phyloP scores from a whole-genome alignment of 2,329 filamentous ascomycete species.

The Cladobotryum mycophilum region DNA sequence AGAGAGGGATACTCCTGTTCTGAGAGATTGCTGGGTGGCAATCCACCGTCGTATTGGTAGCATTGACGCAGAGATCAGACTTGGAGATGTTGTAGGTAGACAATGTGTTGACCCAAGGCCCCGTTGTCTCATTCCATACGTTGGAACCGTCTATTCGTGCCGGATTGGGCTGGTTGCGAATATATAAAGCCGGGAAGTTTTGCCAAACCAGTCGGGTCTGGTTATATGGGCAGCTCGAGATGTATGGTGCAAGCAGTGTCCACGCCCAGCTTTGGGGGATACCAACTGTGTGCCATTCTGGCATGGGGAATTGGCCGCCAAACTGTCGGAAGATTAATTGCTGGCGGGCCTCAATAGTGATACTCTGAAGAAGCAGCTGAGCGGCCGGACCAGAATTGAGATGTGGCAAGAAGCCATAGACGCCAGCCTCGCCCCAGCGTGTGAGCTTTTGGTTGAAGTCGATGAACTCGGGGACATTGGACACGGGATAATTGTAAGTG shows the following conservation, averaged over 20 bases:
- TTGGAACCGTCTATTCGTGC: slow-evolving; percentile 58
- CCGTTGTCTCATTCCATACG: slow-evolving; percentile 57
- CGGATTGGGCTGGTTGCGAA: slow-evolving; percentile 73
- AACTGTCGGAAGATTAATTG: slow-evolving; percentile 83
- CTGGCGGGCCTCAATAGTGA: slow-evolving; percentile 73
- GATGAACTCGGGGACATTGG: slow-evolving; percentile 67
- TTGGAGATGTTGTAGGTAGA: slow-evolving; percentile 38
- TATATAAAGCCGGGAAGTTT: slow-evolving; percentile 68
- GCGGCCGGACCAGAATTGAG: slow-evolving; percentile 69
- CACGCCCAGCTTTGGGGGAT: slow-evolving; percentile 81
- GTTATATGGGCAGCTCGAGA: slow-evolving; percentile 65
- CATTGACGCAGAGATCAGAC: slow-evolving; percentile 51
- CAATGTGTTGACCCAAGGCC: slow-evolving; percentile 51
- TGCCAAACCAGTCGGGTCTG: slow-evolving; percentile 75
- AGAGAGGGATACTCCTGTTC: slow-evolving; percentile 65
- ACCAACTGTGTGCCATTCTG: slow-evolving; percentile 73
- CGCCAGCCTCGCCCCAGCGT: slow-evolving; percentile 70
- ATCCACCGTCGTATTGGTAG: slow-evolving; percentile 45
- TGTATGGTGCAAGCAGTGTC: slow-evolving; percentile 76
- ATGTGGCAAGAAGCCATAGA: slow-evolving; percentile 75
- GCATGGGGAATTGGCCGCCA: slow-evolving; percentile 71
- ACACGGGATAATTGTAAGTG: slow-evolving; percentile 75
- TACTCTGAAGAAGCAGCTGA: slow-evolving; percentile 66
- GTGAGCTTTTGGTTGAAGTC: slow-evolving; percentile 86
- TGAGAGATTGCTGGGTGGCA: slow-evolving; percentile 60